phyloP scores from a whole-genome alignment of 768 basidiomycete genomes.

The Mycena epipterygia region DNA sequence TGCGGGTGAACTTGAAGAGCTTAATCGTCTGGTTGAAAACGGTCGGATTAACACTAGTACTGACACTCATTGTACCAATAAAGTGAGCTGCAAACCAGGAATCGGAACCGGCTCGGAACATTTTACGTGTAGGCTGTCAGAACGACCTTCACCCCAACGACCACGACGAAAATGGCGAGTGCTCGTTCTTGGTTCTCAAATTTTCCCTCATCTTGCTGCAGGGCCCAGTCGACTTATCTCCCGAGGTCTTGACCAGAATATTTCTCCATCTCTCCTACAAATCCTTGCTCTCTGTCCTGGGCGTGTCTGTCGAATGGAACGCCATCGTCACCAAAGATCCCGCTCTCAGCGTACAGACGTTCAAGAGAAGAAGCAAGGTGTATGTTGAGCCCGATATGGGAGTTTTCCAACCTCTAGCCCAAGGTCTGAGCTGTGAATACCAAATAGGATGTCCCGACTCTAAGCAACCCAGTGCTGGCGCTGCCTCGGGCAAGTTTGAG shows the following conservation, averaged over 20 bases:
- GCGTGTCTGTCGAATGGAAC: slow-evolving; percentile 16
- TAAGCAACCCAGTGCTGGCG: neutral
- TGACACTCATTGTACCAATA: no score
- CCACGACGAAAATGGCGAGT: slow-evolving; percentile 10
- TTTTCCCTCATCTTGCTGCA: neutral
- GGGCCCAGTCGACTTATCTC: slow-evolving; percentile 1
- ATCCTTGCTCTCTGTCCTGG: slow-evolving; percentile 8
- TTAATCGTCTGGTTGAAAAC: no score
- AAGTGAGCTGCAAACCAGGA: neutral
- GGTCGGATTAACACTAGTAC: no score
- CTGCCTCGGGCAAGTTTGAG: no score
- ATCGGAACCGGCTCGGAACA: neutral
- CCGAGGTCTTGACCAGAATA: slow-evolving; percentile 15
- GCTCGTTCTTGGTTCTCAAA: no score
- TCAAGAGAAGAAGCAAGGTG: slow-evolving; percentile 10
- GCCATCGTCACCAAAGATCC: slow-evolving; percentile 10
- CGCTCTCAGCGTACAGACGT: slow-evolving; percentile 10
- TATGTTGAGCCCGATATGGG: slow-evolving; percentile 9
- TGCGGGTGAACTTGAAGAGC: no score
- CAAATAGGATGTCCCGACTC: neutral
- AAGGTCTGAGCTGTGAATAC: neutral
- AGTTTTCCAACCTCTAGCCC: neutral
- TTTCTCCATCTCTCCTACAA: slow-evolving; percentile 16
- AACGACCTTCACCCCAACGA: neutral
- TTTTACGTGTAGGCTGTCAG: neutral